These are phyloP conservation scores for Wallacemonas sp. DNA, from an alignment of 208 protist genomes.

Conservation along the genomic window DNA sequence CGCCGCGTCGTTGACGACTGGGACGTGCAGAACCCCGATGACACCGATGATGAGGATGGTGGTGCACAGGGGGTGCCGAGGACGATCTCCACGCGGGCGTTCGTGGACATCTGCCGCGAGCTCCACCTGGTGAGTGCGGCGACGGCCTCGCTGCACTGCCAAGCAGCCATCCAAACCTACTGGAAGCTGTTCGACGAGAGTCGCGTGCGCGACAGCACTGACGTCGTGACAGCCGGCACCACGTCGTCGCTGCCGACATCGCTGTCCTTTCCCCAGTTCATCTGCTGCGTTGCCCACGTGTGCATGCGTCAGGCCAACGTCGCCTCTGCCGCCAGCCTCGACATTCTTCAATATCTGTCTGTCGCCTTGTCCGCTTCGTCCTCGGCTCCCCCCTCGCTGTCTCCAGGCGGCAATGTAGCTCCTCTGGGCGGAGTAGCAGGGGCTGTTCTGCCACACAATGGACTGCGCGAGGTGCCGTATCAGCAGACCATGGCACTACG, in stretches of 20 bases:
- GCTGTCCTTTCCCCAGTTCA: slow-evolving; percentile 38
- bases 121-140: slow-evolving; percentile 17
- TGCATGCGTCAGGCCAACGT: slow-evolving; percentile 23
- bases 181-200: slow-evolving; percentile 4
- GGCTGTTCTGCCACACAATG: slow-evolving; percentile 37
- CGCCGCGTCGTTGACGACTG: neutral
- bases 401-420: too few relatives aligned
- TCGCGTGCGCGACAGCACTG: neutral
- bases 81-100: slow-evolving; percentile 7
- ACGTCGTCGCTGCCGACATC: slow-evolving; percentile 2
- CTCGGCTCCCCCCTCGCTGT: neutral
- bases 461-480: slow-evolving; percentile 54
- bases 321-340: slow-evolving; percentile 1
- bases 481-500: slow-evolving; percentile 23
- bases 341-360: slow-evolving; percentile 13
- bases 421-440: too few relatives aligned
- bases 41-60: slow-evolving; percentile 2
- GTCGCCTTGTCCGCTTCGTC: neutral
- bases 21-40: neutral
- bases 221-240: neutral
- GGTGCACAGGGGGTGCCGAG: slow-evolving; percentile 10
- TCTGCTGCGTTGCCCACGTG: slow-evolving; percentile 30
- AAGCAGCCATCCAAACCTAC: slow-evolving; percentile 16
- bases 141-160: slow-evolving; percentile 13
- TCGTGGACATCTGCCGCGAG: slow-evolving; percentile 13